A percentile compares a stretch with the other conserved stretches of the same genome.
Conservation (phyloP, 164 flowering plant genomes). For the Brasenia schreberi region DNA sequence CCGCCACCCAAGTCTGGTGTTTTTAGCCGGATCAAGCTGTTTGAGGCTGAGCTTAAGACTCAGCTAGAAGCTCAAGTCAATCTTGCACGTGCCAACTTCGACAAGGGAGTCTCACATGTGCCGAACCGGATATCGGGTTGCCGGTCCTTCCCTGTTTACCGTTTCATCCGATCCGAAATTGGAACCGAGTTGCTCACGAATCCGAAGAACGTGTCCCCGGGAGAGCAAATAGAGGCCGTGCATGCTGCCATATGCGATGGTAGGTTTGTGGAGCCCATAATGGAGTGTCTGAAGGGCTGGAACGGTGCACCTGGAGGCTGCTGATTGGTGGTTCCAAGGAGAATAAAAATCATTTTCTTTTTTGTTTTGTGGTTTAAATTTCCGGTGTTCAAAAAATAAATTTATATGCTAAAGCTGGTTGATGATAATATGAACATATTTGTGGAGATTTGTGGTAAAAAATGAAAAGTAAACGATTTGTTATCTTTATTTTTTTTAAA, state of each 20-base stretch:
- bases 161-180: constrained; percentile 8
- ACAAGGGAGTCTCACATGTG: constrained; percentile 4
- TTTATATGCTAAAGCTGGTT: too few relatives aligned
- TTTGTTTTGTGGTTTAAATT: neutral
- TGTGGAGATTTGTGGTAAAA: too few relatives aligned
- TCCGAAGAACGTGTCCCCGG: constrained; percentile 8
- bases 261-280: constrained; percentile 6
- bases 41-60: constrained; percentile 11
- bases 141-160: constrained; percentile 13
- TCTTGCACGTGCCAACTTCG: constrained; percentile 5
- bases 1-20: neutral
- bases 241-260: constrained; percentile 12
- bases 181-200: constrained; percentile 10
- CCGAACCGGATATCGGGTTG: constrained; percentile 8
- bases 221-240: constrained; percentile 12
- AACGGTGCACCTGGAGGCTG: constrained; percentile 1
- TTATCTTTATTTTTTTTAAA: too few relatives aligned
- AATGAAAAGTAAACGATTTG: too few relatives aligned
- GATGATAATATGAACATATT: too few relatives aligned
- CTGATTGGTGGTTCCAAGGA: neutral
- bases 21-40: constrained; percentile 7
- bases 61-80: constrained; percentile 4
- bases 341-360: too few relatives aligned
- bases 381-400: too few relatives aligned
- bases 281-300: constrained; percentile 14